These are phyloP conservation scores for Phaseolus coccineus DNA, from an alignment of 331 rosid species.

Conservation along the genomic window DNA sequence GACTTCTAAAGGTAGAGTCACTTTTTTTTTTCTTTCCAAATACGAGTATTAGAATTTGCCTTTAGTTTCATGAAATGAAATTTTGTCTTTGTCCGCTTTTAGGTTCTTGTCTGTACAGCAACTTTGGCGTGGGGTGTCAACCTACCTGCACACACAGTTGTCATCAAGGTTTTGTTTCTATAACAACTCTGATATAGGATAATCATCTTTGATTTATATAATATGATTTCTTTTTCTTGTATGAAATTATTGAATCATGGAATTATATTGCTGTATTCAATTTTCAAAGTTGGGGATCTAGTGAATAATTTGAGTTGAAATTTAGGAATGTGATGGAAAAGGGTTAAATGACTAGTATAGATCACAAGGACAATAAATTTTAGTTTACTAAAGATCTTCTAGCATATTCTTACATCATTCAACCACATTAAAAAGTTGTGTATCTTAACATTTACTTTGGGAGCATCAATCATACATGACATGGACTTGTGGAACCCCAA, in stretches of 20 bases:
- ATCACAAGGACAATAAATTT: not conserved
- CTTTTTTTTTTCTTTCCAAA: conserved; percentile 30
- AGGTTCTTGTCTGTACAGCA: conserved; percentile 99
- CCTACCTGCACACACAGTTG: conserved; percentile 98
- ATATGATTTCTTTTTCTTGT: conserved; percentile 16
- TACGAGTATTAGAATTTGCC: conserved; percentile 10
- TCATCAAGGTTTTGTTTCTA: conserved; percentile 78
- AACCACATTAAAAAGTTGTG: not conserved
- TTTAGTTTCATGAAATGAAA: conserved; percentile 29
- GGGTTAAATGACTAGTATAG: conserved; percentile 8
- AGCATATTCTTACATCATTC: conserved; percentile 10
- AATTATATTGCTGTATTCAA: conserved; percentile 1
- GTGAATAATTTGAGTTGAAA: conserved; percentile 13
- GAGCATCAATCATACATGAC: not conserved
- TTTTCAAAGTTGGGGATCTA: conserved; percentile 22
- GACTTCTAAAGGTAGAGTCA: conserved; percentile 80
- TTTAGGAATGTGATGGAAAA: not conserved
- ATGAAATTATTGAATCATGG: conserved; percentile 21
- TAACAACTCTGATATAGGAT: not conserved
- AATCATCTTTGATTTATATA: conserved; percentile 23
- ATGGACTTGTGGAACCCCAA: conserved; percentile 11
- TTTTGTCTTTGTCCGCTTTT: conserved; percentile 42
- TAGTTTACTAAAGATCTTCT: conserved; percentile 29
- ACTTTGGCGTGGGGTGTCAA: conserved; percentile 99
- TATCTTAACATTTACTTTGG: not conserved